Conservation (phyloP, 495 filamentous ascomycete species). For the Neurospora pannonica region DNA sequence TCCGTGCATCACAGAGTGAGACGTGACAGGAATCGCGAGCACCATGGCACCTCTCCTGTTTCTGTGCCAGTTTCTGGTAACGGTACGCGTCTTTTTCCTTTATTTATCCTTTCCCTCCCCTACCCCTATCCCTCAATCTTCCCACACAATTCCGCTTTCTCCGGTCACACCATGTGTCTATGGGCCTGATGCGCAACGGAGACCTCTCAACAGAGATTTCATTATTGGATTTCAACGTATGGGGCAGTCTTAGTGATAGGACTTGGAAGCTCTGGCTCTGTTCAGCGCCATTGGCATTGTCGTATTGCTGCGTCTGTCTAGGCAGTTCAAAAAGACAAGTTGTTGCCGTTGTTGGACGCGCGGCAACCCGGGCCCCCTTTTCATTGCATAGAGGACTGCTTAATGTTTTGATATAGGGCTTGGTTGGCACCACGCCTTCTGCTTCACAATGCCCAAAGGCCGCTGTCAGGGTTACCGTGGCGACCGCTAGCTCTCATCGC, state of each 20-base stretch:
- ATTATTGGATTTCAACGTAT: not conserved
- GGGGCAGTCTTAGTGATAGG: not conserved
- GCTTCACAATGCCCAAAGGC: not conserved
- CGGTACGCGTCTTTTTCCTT: conserved; percentile 20
- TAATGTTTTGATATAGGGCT: not conserved
- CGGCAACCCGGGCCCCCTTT: not conserved
- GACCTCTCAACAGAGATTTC: not conserved
- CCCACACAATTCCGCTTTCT: not conserved
- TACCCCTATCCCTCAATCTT: not conserved
- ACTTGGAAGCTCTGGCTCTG: not conserved
- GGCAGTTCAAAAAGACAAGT: not conserved
- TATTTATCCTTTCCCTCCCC: conserved; percentile 6
- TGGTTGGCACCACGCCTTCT: not conserved
- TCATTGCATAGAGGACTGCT: not conserved
- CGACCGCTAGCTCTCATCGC: not conserved
- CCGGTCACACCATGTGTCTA: not conserved
- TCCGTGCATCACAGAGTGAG: not conserved
- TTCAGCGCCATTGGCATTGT: not conserved
- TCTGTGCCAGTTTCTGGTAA: conserved; percentile 9
- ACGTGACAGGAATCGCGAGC: not conserved
- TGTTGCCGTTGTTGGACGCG: not conserved
- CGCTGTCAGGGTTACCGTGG: not conserved
- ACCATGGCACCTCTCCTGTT: conserved; percentile 1
- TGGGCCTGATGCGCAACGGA: not conserved
- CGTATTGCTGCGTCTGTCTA: not conserved